phyloP scores from a whole-genome alignment of 73 alveolate species.

The Durusdinium trenchii region DNA sequence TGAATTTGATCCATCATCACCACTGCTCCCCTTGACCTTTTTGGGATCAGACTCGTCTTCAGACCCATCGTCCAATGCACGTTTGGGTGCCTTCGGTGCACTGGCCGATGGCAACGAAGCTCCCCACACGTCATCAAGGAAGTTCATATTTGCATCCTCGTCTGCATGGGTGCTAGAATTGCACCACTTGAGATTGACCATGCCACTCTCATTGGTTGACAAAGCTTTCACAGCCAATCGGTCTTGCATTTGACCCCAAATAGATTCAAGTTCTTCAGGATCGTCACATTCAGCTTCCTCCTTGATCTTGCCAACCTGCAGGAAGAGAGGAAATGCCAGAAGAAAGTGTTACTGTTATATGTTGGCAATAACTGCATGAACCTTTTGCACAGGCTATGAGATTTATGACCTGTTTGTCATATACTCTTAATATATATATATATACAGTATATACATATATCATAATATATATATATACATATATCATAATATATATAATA shows the following conservation, averaged over 20 bases:
- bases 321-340: too few relatives aligned
- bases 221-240: background rate
- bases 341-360: too few relatives aligned
- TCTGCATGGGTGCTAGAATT: background rate
- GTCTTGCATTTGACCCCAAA: background rate
- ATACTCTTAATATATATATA: too few relatives aligned
- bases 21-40: background rate
- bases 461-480: too few relatives aligned
- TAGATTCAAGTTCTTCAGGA: background rate
- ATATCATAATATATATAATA: too few relatives aligned
- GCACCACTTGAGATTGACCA: background rate
- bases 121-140: conserved; percentile 13
- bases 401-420: too few relatives aligned
- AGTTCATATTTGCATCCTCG: background rate
- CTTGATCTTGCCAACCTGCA: conserved; percentile 8
- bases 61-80: too few relatives aligned
- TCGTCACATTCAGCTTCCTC: conserved; percentile 26
- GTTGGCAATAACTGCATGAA: too few relatives aligned
- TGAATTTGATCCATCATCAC: background rate
- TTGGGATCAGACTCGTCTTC: background rate
- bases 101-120: background rate
- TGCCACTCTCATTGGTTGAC: background rate
- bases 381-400: too few relatives aligned
- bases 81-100: background rate
- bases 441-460: too few relatives aligned